Evolutionary conservation across 805 yeast species (phyloP).

Genomic region (Saccharomycopsis fermentans): DNA sequence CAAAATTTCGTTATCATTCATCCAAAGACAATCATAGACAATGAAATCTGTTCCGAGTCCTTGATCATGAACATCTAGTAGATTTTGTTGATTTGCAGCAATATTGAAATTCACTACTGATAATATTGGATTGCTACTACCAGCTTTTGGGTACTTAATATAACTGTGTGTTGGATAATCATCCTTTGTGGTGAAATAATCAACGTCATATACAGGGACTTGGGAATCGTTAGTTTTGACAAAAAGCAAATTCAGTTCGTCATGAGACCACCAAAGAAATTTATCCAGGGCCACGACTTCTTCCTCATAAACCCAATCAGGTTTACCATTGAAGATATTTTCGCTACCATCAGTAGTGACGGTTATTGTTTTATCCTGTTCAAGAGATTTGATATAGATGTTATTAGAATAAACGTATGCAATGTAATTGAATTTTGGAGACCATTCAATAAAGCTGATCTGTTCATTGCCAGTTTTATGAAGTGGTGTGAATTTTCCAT

Average conservation of each 20-base stretch:
- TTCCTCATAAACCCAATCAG: constrained; percentile 94
- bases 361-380: constrained; percentile 28
- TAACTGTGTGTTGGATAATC: constrained; percentile 51
- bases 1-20: constrained; percentile 37
- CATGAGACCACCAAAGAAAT: constrained; percentile 84
- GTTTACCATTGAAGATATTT: constrained; percentile 72
- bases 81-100: background rate
- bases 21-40: constrained; percentile 56
- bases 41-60: constrained; percentile 36
- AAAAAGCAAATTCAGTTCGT: constrained; percentile 53
- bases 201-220: constrained; percentile 65
- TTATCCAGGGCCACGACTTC: constrained; percentile 65
- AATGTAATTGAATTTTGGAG: constrained; percentile 47
- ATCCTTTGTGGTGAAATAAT: constrained; percentile 56
- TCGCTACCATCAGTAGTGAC: constrained; percentile 64
- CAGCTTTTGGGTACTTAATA: constrained; percentile 80
- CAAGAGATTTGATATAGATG: constrained; percentile 37
- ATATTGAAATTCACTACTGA: constrained; percentile 39
- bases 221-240: constrained; percentile 61
- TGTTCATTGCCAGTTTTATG: constrained; percentile 18
- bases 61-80: constrained; percentile 20
- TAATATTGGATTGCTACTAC: constrained; percentile 62
- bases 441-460: constrained; percentile 46
- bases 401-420: constrained; percentile 50
- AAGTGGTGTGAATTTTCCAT: constrained; percentile 27